A percentile compares a stretch with the other conserved stretches of the same genome.
Conservation (phyloP, 495 filamentous ascomycete genomes). For the Xylaria intraflava region DNA sequence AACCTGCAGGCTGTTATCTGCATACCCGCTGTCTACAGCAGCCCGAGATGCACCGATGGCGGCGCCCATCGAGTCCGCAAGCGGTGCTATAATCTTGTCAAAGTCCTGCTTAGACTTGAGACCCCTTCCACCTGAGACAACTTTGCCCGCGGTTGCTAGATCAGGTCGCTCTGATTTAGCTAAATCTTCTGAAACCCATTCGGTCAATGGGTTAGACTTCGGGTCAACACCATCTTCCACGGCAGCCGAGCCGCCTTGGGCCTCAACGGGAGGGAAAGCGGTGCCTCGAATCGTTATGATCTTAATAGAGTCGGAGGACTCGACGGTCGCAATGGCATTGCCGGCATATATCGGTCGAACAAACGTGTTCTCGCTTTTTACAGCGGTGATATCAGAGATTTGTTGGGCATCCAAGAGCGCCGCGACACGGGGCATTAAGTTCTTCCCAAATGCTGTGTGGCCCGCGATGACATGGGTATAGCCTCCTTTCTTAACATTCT, state of each 20-base stretch:
- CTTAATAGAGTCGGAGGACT: slow-evolving; percentile 80
- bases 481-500: slow-evolving; percentile 90
- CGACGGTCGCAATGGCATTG: slow-evolving; percentile 95
- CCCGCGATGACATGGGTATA: slow-evolving; percentile 86
- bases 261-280: slow-evolving; percentile 63
- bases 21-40: slow-evolving; percentile 94
- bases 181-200: slow-evolving; percentile 93
- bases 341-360: slow-evolving; percentile 96
- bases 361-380: slow-evolving; percentile 90
- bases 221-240: slow-evolving; percentile 64
- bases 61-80: slow-evolving; percentile 86
- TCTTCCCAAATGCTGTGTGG: slow-evolving; percentile 96
- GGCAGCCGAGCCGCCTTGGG: slow-evolving; percentile 46
- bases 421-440: slow-evolving; percentile 88
- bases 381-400: slow-evolving; percentile 80
- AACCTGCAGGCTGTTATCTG: slow-evolving; percentile 98
- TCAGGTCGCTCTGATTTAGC: slow-evolving; percentile 93
- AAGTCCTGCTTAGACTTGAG: slow-evolving; percentile 97
- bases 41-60: slow-evolving; percentile 92
- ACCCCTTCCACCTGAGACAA: slow-evolving; percentile 91
- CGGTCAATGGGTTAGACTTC: slow-evolving; percentile 61
- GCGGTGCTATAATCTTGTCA: slow-evolving; percentile 79
- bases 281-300: slow-evolving; percentile 88
- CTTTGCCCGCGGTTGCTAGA: slow-evolving; percentile 74
- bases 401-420: slow-evolving; percentile 89